phyloP scores from a whole-genome alignment of 169 alveolate species.

The Eimeria falciformis region DNA sequence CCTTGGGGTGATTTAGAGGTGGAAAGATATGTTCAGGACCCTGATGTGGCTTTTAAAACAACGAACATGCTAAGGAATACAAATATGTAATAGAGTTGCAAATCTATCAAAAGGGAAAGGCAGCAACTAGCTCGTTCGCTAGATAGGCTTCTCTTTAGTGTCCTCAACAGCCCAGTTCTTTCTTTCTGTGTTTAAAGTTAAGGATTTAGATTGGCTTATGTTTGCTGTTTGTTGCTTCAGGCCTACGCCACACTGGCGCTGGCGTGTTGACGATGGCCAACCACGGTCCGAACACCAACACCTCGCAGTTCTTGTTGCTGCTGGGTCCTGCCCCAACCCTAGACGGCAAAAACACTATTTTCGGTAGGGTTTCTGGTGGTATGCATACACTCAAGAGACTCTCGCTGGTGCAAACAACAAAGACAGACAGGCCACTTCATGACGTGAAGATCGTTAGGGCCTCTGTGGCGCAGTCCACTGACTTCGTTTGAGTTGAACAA shows the following conservation, averaged over 20 bases:
- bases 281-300: slow-evolving; percentile 88
- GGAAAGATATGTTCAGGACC: too few relatives aligned
- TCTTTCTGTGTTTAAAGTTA: too few relatives aligned
- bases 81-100: too few relatives aligned
- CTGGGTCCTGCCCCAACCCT: slow-evolving; percentile 85
- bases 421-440: slow-evolving; percentile 70
- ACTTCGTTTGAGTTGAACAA: background rate
- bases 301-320: slow-evolving; percentile 88
- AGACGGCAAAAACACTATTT: slow-evolving; percentile 86
- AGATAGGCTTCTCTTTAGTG: background rate
- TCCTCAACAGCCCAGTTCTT: background rate
- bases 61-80: too few relatives aligned
- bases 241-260: slow-evolving; percentile 75
- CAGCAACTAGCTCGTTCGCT: background rate
- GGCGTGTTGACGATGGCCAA: slow-evolving; percentile 95
- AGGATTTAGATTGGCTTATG: background rate
- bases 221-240: slow-evolving; percentile 21
- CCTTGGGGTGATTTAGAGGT: too few relatives aligned
- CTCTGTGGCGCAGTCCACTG: slow-evolving; percentile 54
- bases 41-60: too few relatives aligned
- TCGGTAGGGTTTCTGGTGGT: slow-evolving; percentile 87
- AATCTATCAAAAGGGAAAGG: background rate
- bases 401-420: slow-evolving; percentile 83
- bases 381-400: slow-evolving; percentile 89
- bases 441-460: slow-evolving; percentile 77